phyloP scores from a whole-genome alignment of 805 yeast species.

The Candida peoriensis region DNA sequence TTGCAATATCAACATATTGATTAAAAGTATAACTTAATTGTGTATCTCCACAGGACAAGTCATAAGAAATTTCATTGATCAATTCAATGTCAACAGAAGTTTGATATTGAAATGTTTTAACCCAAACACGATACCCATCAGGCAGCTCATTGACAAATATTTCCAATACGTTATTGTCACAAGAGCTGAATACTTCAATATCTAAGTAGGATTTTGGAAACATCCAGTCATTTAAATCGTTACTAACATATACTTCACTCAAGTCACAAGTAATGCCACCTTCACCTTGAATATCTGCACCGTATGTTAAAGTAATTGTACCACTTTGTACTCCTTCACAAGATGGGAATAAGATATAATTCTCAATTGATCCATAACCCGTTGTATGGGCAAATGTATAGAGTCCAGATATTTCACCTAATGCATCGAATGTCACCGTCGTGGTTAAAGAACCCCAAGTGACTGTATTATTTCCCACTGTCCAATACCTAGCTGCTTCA shows the following conservation, averaged over 20 bases:
- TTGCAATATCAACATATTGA: conserved; percentile 5
- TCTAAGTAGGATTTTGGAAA: conserved; percentile 21
- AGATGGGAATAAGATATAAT: conserved; percentile 28
- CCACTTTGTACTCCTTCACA: conserved; percentile 28
- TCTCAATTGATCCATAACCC: conserved; percentile 26
- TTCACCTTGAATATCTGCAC: conserved; percentile 5
- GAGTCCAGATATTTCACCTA: conserved; percentile 13
- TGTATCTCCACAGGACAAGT: conserved; percentile 11
- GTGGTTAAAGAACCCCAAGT: conserved; percentile 27
- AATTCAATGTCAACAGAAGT: conserved; percentile 3
- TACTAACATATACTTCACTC: conserved; percentile 19
- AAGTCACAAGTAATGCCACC: conserved; percentile 20
- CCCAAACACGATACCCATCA: conserved; percentile 24
- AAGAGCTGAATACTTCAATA: conserved; percentile 16
- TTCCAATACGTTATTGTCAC: conserved; percentile 20
- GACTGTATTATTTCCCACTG: conserved; percentile 25
- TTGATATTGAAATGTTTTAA: conserved; percentile 30
- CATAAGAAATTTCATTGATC: conserved; percentile 9
- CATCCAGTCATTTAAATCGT: conserved; percentile 30
- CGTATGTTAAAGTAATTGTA: conserved; percentile 18
- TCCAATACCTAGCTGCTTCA: conserved; percentile 25
- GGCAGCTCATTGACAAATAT: conserved; percentile 19
- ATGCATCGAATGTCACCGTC: conserved; percentile 23
- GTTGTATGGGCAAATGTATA: conserved; percentile 28
- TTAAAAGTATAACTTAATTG: conserved; percentile 1